Evolutionary conservation across 1,139 yeast genomes (phyloP).

Genomic region (Pichia norvegensis): DNA sequence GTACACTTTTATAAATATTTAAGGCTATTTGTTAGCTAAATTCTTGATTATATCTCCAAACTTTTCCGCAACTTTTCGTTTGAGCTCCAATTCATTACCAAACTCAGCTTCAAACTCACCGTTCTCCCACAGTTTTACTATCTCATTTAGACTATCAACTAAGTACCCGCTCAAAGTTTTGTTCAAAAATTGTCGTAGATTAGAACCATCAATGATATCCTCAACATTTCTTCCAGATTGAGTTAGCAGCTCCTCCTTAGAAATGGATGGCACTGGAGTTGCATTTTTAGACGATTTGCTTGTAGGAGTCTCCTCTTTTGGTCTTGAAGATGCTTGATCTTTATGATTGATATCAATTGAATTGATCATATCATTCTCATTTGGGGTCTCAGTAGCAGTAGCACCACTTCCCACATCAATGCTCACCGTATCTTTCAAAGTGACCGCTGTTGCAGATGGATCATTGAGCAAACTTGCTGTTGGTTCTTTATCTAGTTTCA

Average conservation of each 20-base stretch:
- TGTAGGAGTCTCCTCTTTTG: not conserved
- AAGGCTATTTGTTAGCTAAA: conserved; percentile 30
- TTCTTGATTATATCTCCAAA: conserved; percentile 66
- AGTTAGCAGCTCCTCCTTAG: conserved; percentile 10
- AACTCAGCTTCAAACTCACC: conserved; percentile 18
- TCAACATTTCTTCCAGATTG: conserved; percentile 15
- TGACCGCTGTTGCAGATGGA: too few species aligned
- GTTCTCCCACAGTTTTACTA: conserved; percentile 25
- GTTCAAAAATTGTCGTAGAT: conserved; percentile 71
- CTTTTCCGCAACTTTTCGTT: conserved; percentile 50
- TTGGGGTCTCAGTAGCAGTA: too few species aligned
- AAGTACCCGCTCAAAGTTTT: conserved; percentile 59
- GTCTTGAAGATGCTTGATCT: not conserved
- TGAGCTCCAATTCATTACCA: conserved; percentile 41
- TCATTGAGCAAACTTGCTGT: too few species aligned
- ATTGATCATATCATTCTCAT: too few species aligned
- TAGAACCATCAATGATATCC: conserved; percentile 73
- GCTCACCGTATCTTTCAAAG: too few species aligned
- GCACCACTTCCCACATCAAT: too few species aligned
- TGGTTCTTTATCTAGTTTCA: too few species aligned
- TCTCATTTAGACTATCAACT: conserved; percentile 58
- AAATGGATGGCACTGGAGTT: conserved; percentile 1
- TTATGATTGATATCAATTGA: not conserved
- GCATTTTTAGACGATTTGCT: not conserved
- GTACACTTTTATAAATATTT: too few species aligned